Conservation (phyloP, 495 filamentous ascomycete genomes). For the Tuber microsphaerosporum region DNA sequence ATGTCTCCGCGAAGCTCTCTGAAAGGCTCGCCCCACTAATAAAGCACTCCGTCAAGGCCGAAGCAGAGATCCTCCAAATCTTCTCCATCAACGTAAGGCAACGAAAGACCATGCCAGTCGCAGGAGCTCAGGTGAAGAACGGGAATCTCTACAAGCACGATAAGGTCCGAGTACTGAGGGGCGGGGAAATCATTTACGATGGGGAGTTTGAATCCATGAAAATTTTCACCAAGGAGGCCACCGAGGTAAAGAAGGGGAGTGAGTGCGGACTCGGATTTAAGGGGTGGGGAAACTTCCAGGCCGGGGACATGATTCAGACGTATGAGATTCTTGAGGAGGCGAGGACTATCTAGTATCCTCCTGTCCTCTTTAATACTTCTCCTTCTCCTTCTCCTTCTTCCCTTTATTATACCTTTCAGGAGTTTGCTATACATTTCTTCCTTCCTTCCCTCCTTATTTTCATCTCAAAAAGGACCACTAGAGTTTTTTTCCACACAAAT, state of each 20-base stretch:
- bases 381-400: background rate
- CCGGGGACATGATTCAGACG: slow-evolving; percentile 77
- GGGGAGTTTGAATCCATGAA: slow-evolving; percentile 81
- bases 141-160: slow-evolving; percentile 57
- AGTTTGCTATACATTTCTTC: background rate
- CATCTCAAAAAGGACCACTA: background rate
- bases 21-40: slow-evolving; percentile 60
- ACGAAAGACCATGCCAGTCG: slow-evolving; percentile 61
- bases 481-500: background rate
- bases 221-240: slow-evolving; percentile 82
- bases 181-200: slow-evolving; percentile 60
- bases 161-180: slow-evolving; percentile 65
- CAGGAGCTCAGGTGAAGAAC: slow-evolving; percentile 82
- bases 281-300: slow-evolving; percentile 65
- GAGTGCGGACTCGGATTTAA: slow-evolving; percentile 91
- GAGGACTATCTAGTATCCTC: slow-evolving; percentile 52
- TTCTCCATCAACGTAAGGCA: slow-evolving; percentile 78
- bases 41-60: slow-evolving; percentile 64
- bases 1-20: slow-evolving; percentile 62
- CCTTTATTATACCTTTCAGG: background rate
- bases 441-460: background rate
- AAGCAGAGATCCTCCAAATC: slow-evolving; percentile 74
- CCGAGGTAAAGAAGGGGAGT: slow-evolving; percentile 77
- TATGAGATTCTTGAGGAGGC: slow-evolving; percentile 74
- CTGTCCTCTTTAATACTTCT: background rate